phyloP scores from a whole-genome alignment of 2,329 filamentous ascomycete genomes.

The Ophiostoma perfectum region DNA sequence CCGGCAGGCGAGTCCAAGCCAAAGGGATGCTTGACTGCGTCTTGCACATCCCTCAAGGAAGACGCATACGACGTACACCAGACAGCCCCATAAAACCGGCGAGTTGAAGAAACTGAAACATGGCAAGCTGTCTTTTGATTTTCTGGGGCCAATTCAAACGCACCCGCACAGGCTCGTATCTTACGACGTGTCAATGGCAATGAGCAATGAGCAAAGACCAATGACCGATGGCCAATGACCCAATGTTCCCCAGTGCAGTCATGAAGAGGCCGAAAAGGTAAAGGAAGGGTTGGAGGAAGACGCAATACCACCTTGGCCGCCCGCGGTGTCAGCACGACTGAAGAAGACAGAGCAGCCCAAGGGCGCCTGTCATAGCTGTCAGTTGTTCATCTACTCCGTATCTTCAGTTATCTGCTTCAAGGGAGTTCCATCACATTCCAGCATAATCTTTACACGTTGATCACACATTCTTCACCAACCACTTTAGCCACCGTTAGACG shows the following conservation, averaged over 20 bases:
- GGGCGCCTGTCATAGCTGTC: too few relatives aligned
- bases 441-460: not conserved
- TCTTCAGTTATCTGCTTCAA: too few relatives aligned
- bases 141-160: slow-evolving; percentile 5
- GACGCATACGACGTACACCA: not conserved
- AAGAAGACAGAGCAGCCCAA: too few relatives aligned
- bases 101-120: slow-evolving; percentile 8
- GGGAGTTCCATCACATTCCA: not conserved
- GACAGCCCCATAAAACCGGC: not conserved
- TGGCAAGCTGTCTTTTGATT: not conserved
- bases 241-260: not conserved
- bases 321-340: not conserved
- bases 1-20: too few relatives aligned
- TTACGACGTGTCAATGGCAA: not conserved
- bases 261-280: not conserved
- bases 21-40: too few relatives aligned
- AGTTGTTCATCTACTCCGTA: too few relatives aligned
- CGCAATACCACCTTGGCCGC: not conserved
- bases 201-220: not conserved
- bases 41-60: not conserved
- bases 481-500: too few relatives aligned
- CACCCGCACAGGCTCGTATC: not conserved
- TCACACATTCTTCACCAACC: not conserved
- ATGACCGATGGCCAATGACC: too few relatives aligned
- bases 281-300: not conserved